Conservation (phyloP, 2,329 filamentous ascomycete species). For the Stachybotrys chartarum region DNA sequence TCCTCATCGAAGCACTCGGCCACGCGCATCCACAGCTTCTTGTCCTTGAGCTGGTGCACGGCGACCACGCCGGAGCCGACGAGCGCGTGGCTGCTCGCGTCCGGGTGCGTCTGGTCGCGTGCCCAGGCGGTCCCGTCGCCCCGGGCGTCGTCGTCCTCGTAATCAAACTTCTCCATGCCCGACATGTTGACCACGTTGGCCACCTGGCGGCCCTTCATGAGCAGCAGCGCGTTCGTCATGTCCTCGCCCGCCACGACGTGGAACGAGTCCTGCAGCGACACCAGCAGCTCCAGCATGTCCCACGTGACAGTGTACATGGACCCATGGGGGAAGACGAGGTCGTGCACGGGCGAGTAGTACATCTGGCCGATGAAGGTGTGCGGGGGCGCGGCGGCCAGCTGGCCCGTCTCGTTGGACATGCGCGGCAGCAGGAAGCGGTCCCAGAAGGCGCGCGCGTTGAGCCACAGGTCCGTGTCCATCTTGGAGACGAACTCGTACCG, state of each 20-base stretch:
- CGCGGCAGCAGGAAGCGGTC: slow-evolving; percentile 16
- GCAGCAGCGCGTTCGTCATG: slow-evolving; percentile 18
- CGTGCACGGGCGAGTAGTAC: slow-evolving; percentile 15
- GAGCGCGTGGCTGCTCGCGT: slow-evolving; percentile 16
- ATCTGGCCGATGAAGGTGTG: slow-evolving; percentile 21
- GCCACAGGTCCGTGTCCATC: slow-evolving; percentile 23
- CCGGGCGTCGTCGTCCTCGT: slow-evolving; percentile 16
- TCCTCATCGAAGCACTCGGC: slow-evolving; percentile 19
- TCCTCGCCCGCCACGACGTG: slow-evolving; percentile 21
- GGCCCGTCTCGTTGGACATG: slow-evolving; percentile 9
- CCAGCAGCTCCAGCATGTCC: slow-evolving; percentile 21
- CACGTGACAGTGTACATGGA: slow-evolving; percentile 25
- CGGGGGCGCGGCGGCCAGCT: slow-evolving; percentile 6
- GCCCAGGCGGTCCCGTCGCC: slow-evolving; percentile 21
- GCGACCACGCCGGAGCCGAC: slow-evolving; percentile 13
- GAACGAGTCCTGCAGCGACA: slow-evolving; percentile 15
- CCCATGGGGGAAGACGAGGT: slow-evolving; percentile 21
- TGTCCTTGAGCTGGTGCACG: slow-evolving; percentile 19
- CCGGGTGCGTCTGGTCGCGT: slow-evolving; percentile 13
- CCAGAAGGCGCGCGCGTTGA: slow-evolving; percentile 24
- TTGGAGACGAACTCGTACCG: slow-evolving; percentile 24
- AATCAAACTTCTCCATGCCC: slow-evolving; percentile 22
- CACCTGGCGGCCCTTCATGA: slow-evolving; percentile 15
- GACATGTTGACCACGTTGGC: slow-evolving; percentile 19
- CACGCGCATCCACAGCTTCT: slow-evolving; percentile 16